Evolutionary conservation across 2,329 filamentous ascomycete species (phyloP).

Genomic region (Cladophialophora immunda): DNA sequence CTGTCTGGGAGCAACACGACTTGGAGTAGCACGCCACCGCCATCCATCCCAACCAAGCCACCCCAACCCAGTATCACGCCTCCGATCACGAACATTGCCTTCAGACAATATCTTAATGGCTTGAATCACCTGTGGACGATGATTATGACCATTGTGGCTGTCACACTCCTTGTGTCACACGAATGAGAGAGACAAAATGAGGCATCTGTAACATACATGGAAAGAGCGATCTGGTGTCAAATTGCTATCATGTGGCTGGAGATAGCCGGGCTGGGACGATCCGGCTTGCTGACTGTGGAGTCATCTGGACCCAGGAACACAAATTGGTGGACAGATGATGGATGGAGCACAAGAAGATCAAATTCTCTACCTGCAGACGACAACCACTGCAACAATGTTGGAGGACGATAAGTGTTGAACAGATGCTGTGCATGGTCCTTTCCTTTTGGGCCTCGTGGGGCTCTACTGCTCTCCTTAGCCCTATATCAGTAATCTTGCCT

Average conservation of each 20-base stretch:
- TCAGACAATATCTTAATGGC: neutral
- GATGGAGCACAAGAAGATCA: neutral
- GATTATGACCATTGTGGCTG: conserved; percentile 1
- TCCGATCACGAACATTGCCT: conserved; percentile 16
- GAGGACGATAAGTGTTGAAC: neutral
- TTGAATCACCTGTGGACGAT: conserved; percentile 6
- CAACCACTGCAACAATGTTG: neutral
- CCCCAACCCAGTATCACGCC: conserved; percentile 23
- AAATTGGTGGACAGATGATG: neutral
- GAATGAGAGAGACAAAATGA: neutral
- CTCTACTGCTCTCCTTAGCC: neutral
- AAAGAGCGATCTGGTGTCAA: neutral
- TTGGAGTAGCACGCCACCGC: conserved; percentile 5
- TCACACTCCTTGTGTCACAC: conserved; percentile 2
- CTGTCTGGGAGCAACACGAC: conserved; percentile 3
- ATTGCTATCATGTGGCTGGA: neutral
- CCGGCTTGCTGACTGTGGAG: conserved; percentile 19
- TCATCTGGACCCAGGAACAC: conserved; percentile 5
- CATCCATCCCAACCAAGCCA: conserved; percentile 1
- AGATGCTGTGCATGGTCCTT: neutral
- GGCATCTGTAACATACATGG: neutral
- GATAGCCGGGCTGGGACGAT: neutral
- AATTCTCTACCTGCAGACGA: neutral
- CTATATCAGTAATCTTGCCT: neutral
- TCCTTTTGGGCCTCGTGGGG: neutral